Evolutionary conservation across 148 eudicot species (phyloP).

Genomic region (Amaranthus palmeri): DNA sequence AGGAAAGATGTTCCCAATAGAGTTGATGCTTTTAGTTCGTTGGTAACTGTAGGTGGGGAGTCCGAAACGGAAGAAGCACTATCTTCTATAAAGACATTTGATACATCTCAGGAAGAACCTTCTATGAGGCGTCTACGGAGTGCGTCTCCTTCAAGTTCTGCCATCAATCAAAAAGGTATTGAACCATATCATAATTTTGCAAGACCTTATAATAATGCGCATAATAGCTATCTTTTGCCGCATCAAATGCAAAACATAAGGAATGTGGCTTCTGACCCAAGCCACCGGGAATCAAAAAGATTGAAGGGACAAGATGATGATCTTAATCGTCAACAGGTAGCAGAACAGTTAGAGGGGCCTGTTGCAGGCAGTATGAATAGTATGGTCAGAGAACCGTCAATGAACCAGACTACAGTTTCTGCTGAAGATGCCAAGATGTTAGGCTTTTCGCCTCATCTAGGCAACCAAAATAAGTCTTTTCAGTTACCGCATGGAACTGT

Average conservation of each 20-base stretch:
- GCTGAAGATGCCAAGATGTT: too few species aligned
- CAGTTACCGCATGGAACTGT: conserved; percentile 33
- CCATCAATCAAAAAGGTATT: too few species aligned
- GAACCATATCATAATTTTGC: too few species aligned
- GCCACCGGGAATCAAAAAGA: conserved; percentile 50
- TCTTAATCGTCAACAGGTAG: conserved; percentile 22
- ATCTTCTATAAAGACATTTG: conserved; percentile 25
- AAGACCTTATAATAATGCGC: conserved; percentile 30
- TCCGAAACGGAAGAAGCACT: conserved; percentile 27
- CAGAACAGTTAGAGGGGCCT: too few species aligned
- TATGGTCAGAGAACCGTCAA: too few species aligned
- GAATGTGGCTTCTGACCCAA: conserved; percentile 43
- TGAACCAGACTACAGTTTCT: too few species aligned
- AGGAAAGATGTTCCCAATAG: conserved; percentile 27
- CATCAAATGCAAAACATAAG: conserved; percentile 57
- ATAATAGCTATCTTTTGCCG: conserved; percentile 45
- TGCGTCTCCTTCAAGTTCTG: conserved; percentile 25
- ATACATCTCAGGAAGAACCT: conserved; percentile 34
- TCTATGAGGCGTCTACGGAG: conserved; percentile 27
- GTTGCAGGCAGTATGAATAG: too few species aligned
- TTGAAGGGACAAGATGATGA: conserved; percentile 41
- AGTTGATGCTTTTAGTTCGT: conserved; percentile 25
- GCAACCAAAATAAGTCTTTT: conserved; percentile 34
- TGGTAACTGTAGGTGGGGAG: conserved; percentile 25
- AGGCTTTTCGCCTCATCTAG: background rate